Base-by-base conservation (phyloP, 2,329 filamentous ascomycete species). In the Penicillium nordicum region DNA sequence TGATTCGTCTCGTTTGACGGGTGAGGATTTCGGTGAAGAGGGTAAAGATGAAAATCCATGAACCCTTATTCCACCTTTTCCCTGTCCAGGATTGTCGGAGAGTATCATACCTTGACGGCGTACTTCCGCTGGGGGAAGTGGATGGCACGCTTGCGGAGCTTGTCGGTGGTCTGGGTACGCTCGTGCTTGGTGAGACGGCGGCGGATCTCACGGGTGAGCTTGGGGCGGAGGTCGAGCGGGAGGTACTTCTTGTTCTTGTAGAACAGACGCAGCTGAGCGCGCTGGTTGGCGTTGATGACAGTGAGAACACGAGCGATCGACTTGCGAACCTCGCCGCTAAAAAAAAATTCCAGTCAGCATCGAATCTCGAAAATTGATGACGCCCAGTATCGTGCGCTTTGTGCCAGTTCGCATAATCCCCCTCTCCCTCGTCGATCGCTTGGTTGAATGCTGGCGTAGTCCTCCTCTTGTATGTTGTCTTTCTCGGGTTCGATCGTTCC, bases 191-290 rank as follows among this genome's bases (percentile, higher is more conserved):
- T 93, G 82, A 99, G 85, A 76, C 90, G 86, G 84, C 95, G 90
- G 77, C 94, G 92, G 82, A 97, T 95, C 77, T 92, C 94, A 74
- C 94, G 92, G 77, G 94, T 99, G 84, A 94, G 88, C 90, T 97
- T 97, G 78, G 92, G 81, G 81, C 94, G 90, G 84, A 99, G 92
- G 80, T 99, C 95, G 78, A 99, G 91, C 67, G 94, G 94, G 66
- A 92, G 82, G 87, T 97, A 97, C 86, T 97, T 97, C 90, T 97
- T 97, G 88, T 89, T 89, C 87, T 96, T 95, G 88, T 99, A 99
- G 89, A 97, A 97, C 70, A 97, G 85, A 74, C 92, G 92, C 74
- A 99, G 91, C 84, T 97, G 92, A 69, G 91, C 85, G 79, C 95
- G 89, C 85, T 99, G 94, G 87, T 96, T 97, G 82, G 92, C 89